These are phyloP conservation scores for Neurospora pannonica DNA, from an alignment of 495 filamentous ascomycete genomes.

Conservation along the genomic window DNA sequence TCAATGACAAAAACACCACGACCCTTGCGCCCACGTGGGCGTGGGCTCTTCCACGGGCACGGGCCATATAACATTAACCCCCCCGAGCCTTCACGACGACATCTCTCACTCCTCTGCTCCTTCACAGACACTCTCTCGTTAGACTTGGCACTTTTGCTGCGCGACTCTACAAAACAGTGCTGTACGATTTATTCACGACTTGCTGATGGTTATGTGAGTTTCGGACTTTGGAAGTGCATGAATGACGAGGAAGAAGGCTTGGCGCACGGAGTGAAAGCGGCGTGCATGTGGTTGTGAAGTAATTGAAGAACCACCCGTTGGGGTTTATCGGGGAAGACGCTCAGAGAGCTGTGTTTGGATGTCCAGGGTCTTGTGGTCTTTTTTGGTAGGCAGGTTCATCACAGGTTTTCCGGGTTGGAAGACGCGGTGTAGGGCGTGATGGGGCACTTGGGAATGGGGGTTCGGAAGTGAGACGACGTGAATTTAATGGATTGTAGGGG, in stretches of 20 bases:
- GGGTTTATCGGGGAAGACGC: not conserved
- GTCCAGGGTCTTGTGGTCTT: not conserved
- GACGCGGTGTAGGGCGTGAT: not conserved
- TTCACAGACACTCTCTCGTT: not conserved
- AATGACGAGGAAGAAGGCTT: not conserved
- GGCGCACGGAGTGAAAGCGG: not conserved
- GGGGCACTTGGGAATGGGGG: not conserved
- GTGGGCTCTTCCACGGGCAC: too few relatives aligned
- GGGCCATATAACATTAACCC: not conserved
- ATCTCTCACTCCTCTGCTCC: not conserved
- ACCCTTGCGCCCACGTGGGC: too few relatives aligned
- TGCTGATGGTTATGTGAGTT: not conserved
- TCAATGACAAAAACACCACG: too few relatives aligned
- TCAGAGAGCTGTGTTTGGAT: not conserved
- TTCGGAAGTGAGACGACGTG: not conserved
- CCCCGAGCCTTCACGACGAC: not conserved
- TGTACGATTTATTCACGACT: not conserved
- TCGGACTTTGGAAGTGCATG: not conserved
- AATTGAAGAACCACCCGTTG: not conserved
- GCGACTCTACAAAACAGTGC: not conserved
- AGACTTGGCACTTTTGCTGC: not conserved
- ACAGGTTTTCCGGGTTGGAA: not conserved
- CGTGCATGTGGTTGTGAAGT: not conserved
- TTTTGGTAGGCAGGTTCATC: not conserved
- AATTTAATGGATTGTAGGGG: not conserved